Evolutionary conservation across 1,139 yeast species (phyloP).

Genomic region (Geotrichum reessii): DNA sequence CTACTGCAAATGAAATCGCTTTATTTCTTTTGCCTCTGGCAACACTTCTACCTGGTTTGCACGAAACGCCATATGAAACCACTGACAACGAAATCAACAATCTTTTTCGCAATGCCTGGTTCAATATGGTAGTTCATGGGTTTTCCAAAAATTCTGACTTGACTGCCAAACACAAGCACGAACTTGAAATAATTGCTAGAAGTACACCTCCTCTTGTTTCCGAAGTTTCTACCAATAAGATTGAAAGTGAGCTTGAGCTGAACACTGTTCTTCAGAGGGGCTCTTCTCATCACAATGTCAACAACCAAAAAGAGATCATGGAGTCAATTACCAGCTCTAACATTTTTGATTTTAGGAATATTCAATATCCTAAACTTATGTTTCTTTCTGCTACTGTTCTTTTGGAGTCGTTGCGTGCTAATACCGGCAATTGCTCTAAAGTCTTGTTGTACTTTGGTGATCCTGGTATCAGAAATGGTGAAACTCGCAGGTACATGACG

Average conservation of each 20-base stretch:
- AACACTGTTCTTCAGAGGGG: constrained; percentile 89
- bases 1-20: constrained; percentile 71
- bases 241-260: constrained; percentile 87
- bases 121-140: constrained; percentile 89
- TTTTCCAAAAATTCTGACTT: constrained; percentile 58
- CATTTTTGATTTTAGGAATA: constrained; percentile 40
- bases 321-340: constrained; percentile 27
- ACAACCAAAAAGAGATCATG: constrained; percentile 59
- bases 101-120: constrained; percentile 87
- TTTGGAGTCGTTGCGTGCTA: constrained; percentile 72
- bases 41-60: constrained; percentile 56
- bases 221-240: constrained; percentile 75
- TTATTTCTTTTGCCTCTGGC: constrained; percentile 70
- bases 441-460: constrained; percentile 75
- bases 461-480: constrained; percentile 69
- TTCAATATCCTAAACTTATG: constrained; percentile 78
- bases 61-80: constrained; percentile 41
- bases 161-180: constrained; percentile 43
- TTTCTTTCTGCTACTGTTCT: constrained; percentile 78
- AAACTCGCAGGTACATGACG: constrained; percentile 65
- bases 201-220: constrained; percentile 91
- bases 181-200: constrained; percentile 69
- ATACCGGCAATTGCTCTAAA: constrained; percentile 74
- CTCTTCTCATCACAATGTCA: constrained; percentile 74
- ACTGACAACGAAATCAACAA: constrained; percentile 46